Evolutionary conservation across 306 rosid species (phyloP), one percentile per base, ranked within the genome.

Genomic region (Abrus precatorius): DNA sequence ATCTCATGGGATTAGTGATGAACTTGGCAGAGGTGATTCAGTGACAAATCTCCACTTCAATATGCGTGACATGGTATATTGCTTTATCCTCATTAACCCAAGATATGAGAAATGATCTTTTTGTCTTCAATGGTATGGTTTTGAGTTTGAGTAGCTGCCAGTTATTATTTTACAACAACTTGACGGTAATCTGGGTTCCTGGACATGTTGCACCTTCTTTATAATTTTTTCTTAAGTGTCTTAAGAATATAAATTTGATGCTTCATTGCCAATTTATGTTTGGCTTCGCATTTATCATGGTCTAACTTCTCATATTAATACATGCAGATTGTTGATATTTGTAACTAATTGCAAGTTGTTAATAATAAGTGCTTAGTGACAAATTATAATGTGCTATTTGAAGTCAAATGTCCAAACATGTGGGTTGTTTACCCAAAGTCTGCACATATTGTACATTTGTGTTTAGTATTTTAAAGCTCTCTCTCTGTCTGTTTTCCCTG

Each of bases 41-140:
- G 93, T 88, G 86, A 90, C 97, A 62, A 93, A 93, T 88, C 99
- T 96, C 78, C 97, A 89, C 87, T 88, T 89, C 88, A 96, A 93
- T 75, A 89, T 91, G 87, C 91, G 94, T 63, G 99, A 96, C 91
- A 96, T 96, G 98, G 99, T 96, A 90, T 86, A 84, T 74, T 79
- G 52, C 83, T 82, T 74, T 64, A 74, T 49, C 61, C 60, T 78
- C 81, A 33, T 47, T 69, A 50, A 71, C 50, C 52, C 55, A 3
- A 20, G 20, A 60, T 36, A 72, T 60, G 80, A 59, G 48, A 77
- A 67, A 14, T 30, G 72, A 14, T 79, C 20, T 64, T 72, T 63
- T 77, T 70, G 70, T 69, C 32, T 67, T 50, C 40, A 28, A 66
- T 8, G 69, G 53, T 33, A 66, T 8, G 69, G 53, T 62, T 83